A percentile compares a stretch with the other conserved stretches of the same genome.
Evolutionary conservation across 1,139 yeast genomes (phyloP).

Genomic region (Pichia sp.): DNA sequence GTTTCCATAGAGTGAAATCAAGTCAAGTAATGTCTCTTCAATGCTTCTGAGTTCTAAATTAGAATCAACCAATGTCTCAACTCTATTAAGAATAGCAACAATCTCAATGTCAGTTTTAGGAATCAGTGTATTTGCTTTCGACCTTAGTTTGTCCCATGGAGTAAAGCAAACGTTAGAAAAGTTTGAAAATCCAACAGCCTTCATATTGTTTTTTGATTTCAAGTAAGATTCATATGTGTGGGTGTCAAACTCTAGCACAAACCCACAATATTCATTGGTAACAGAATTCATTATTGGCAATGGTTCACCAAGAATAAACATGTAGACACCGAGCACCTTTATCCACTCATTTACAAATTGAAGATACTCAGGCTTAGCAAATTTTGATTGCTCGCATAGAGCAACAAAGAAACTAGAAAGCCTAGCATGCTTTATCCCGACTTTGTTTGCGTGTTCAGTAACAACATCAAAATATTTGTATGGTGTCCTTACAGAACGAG

Average conservation of each 20-base stretch:
- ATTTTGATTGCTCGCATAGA: slow-evolving; percentile 69
- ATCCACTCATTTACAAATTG: slow-evolving; percentile 46
- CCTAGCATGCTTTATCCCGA: not conserved
- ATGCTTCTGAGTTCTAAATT: slow-evolving; percentile 19
- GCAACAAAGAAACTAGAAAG: slow-evolving; percentile 64
- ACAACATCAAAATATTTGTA: slow-evolving; percentile 74
- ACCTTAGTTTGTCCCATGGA: slow-evolving; percentile 27
- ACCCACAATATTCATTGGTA: slow-evolving; percentile 27
- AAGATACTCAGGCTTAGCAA: slow-evolving; percentile 37
- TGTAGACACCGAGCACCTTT: slow-evolving; percentile 39
- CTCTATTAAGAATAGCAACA: slow-evolving; percentile 41
- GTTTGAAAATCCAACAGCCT: slow-evolving; percentile 1
- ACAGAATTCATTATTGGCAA: slow-evolving; percentile 32
- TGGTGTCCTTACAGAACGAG: slow-evolving; percentile 68
- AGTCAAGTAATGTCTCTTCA: slow-evolving; percentile 26
- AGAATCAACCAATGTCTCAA: slow-evolving; percentile 33
- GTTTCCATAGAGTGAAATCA: slow-evolving; percentile 40
- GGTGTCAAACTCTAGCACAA: slow-evolving; percentile 11
- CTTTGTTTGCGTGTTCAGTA: not conserved
- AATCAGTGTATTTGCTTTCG: slow-evolving; percentile 30
- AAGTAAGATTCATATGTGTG: slow-evolving; percentile 8
- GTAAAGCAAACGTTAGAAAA: slow-evolving; percentile 27
- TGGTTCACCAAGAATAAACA: slow-evolving; percentile 55
- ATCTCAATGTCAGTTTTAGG: slow-evolving; percentile 47
- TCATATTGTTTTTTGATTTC: not conserved